Conservation (phyloP, 73 alveolate genomes). For the Diophrys sp. region DNA sequence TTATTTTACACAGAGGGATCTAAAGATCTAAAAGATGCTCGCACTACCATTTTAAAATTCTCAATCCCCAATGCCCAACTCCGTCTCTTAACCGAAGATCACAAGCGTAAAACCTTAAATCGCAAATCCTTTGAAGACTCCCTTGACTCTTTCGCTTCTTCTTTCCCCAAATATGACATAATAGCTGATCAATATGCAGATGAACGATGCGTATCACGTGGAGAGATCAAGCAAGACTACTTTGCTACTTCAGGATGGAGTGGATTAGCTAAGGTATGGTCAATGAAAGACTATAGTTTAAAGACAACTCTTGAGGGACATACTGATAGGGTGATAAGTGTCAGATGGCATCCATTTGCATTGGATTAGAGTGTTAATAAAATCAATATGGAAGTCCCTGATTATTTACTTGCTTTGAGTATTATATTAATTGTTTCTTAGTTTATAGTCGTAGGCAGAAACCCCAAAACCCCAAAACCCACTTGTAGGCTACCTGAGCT, state of each 20-base stretch:
- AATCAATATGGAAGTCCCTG: no score
- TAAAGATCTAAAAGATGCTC: slow-evolving; percentile 50
- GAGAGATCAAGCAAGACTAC: slow-evolving; percentile 55
- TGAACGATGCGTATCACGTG: slow-evolving; percentile 63
- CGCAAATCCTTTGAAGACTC: slow-evolving; percentile 55
- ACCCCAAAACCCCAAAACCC: no score
- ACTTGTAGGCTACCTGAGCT: slow-evolving; percentile 61
- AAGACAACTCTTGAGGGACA: slow-evolving; percentile 78
- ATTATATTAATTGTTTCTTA: no score
- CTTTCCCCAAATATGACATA: slow-evolving; percentile 51
- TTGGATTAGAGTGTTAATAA: slow-evolving; percentile 6
- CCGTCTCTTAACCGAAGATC: slow-evolving; percentile 41
- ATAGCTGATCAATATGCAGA: slow-evolving; percentile 71
- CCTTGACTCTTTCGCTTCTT: slow-evolving; percentile 33
- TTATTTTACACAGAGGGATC: slow-evolving; percentile 69
- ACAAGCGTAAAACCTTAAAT: slow-evolving; percentile 47
- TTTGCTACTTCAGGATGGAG: slow-evolving; percentile 88
- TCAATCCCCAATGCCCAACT: slow-evolving; percentile 62
- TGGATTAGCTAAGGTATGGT: slow-evolving; percentile 77
- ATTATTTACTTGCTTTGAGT: no score
- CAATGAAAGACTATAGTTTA: slow-evolving; percentile 62
- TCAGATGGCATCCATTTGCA: slow-evolving; percentile 71
- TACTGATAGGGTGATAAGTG: slow-evolving; percentile 69
- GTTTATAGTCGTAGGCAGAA: no score
- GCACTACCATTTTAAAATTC: slow-evolving; percentile 63